Conservation (phyloP, 2,329 filamentous ascomycete species). For the Ilyonectria robusta region DNA sequence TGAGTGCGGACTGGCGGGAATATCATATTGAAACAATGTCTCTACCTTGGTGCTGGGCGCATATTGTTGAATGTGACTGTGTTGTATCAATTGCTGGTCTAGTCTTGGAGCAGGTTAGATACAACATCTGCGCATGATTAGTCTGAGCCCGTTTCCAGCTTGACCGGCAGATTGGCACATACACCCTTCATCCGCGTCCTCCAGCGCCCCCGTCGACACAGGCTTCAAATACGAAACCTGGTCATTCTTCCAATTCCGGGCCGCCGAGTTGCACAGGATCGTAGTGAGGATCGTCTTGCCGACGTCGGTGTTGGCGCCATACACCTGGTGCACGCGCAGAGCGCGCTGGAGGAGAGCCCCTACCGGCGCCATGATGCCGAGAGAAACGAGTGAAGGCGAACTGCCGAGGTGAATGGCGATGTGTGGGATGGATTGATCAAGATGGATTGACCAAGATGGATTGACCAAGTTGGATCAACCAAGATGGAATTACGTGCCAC, state of each 20-base stretch:
- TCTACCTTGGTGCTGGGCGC: conserved; percentile 61
- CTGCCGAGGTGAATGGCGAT: background rate
- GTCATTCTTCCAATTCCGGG: conserved; percentile 60
- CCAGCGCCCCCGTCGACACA: conserved; percentile 80
- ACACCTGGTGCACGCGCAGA: conserved; percentile 80
- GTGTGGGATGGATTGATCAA: conserved; percentile 8
- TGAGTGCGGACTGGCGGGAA: conserved; percentile 84
- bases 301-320: conserved; percentile 87
- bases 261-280: conserved; percentile 75
- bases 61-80: conserved; percentile 75
- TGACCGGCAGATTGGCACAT: background rate
- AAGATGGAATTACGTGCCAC: background rate
- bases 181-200: conserved; percentile 81
- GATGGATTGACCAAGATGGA: too few species aligned
- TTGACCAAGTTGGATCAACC: too few species aligned
- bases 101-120: background rate
- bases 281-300: conserved; percentile 88
- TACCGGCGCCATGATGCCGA: conserved; percentile 59
- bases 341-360: conserved; percentile 77
- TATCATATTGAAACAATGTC: conserved; percentile 79
- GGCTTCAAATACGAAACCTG: conserved; percentile 81
- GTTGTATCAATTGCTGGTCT: background rate
- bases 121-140: conserved; percentile 29
- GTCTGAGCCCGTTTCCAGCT: background rate
- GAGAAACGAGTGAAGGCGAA: background rate